Percentiles rank a stretch among this genome's conserved stretches.
These are phyloP conservation scores for Gastrodia elata DNA, from an alignment of 106 monocot genomes.

Conservation along the genomic window DNA sequence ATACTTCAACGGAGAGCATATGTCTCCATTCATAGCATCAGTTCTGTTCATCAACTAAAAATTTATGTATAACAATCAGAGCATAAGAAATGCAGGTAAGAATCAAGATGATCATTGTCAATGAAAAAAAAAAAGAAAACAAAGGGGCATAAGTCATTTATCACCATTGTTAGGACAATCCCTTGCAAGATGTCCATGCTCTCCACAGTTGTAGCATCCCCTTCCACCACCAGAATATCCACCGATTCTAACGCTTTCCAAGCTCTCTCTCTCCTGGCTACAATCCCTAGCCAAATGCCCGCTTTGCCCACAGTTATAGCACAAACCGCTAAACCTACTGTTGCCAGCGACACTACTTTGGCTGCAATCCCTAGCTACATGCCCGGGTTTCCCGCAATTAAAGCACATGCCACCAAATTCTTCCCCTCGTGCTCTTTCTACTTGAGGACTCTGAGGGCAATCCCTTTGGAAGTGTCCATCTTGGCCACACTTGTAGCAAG, in stretches of 20 bases:
- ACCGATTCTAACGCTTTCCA: background rate
- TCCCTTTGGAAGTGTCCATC: background rate
- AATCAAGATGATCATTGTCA: background rate
- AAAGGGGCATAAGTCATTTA: background rate
- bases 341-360: background rate
- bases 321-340: background rate
- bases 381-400: conserved; percentile 17
- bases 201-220: conserved; percentile 37
- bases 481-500: background rate
- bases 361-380: background rate
- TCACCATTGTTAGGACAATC: conserved; percentile 22
- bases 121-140: background rate
- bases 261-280: conserved; percentile 3
- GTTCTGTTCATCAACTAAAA: background rate
- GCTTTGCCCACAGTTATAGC: background rate
- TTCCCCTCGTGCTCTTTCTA: conserved; percentile 6
- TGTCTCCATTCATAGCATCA: background rate
- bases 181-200: conserved; percentile 33
- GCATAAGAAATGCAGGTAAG: background rate
- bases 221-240: conserved; percentile 17
- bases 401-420: conserved; percentile 21
- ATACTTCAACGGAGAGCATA: background rate
- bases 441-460: background rate
- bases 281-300: conserved; percentile 36
- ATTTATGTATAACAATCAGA: background rate